Base-by-base conservation (phyloP, 1,284 basidiomycete genomes). In the Phylloporus gajari region DNA sequence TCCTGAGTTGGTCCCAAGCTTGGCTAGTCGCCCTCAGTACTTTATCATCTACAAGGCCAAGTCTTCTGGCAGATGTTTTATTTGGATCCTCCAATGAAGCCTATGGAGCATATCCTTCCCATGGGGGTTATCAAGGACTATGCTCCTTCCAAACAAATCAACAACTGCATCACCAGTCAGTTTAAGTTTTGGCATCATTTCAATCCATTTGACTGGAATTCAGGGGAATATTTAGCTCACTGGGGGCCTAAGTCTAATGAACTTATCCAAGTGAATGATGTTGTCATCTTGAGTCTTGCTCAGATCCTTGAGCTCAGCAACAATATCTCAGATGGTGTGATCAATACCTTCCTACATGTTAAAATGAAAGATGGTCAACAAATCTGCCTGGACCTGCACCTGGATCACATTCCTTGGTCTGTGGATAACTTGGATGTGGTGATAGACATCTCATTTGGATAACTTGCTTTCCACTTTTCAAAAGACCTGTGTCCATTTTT, bases 401-500 rank as follows among this genome's bases (percentile, higher is more conserved):
- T 35, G 23, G 68, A 72, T 51, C 19, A 25, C 17, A 44, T 64
- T 23, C 32, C 61, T 7, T 30, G 64, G 19, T 23, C 42, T 5
- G 9, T 70, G 25, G 42, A 48, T 12, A 63, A 72, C 25, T 6
- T 65, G 17, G n/a, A 53, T 11, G 40, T 72, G 3, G 40, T 68
- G 27, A 56, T 72, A 17, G 68, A 72, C 59, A 70, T 74, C 23
- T 74, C 38, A 68, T 74, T 5, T 72, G 70, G 68, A 48, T 65
- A 2, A 68, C 71, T 5, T 15, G 21, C 21, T 27, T 3, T 19
- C 64, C 8, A 13, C 13, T 1, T 51, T 69, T 62, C 27, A 25
- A 27, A 25, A 60, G 5, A 21, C 59, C 27, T 15, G 53, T n/a
- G n/a, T 38, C 44, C 0, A 40, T 75, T 4, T 66, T 63, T 23